phyloP scores from a whole-genome alignment of 306 rosid species.

The Vicia faba region DNA sequence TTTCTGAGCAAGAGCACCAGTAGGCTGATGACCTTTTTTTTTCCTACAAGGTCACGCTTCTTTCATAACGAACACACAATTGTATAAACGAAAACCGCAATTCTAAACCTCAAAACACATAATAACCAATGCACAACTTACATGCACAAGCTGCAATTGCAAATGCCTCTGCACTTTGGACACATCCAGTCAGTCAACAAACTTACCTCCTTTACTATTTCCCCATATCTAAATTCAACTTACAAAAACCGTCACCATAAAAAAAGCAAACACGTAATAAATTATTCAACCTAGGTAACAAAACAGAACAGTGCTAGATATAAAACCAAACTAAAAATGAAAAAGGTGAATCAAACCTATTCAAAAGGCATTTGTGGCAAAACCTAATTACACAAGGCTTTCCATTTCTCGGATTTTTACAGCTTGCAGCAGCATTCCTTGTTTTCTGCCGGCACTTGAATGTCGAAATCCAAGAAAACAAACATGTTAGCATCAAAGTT shows the following conservation, averaged over 20 bases:
- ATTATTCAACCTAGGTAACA: neutral
- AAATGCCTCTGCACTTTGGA: slow-evolving; percentile 70
- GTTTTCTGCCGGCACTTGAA: slow-evolving; percentile 79
- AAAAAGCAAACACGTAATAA: neutral
- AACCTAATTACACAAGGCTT: slow-evolving; percentile 55
- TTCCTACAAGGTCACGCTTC: slow-evolving; percentile 50
- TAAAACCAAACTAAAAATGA: neutral
- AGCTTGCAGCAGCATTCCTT: slow-evolving; percentile 50
- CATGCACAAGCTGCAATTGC: slow-evolving; percentile 85
- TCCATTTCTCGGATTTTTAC: slow-evolving; percentile 46
- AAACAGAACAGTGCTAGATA: neutral
- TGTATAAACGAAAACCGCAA: neutral
- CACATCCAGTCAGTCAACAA: slow-evolving; percentile 57
- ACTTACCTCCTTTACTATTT: slow-evolving; percentile 51
- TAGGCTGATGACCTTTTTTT: slow-evolving; percentile 64
- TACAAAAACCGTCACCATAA: neutral
- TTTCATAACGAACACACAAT: slow-evolving; percentile 16
- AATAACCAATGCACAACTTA: slow-evolving; percentile 20
- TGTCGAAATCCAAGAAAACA: slow-evolving; percentile 6
- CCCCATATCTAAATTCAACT: slow-evolving; percentile 63
- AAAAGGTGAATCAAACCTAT: slow-evolving; percentile 57
- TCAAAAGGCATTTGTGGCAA: slow-evolving; percentile 68
- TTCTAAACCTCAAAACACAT: neutral
- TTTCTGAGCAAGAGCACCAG: slow-evolving; percentile 49
- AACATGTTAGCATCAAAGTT: neutral